A percentile compares a stretch with the other conserved stretches of the same genome.
Evolutionary conservation across 192 early-diverging fungal genomes (phyloP).

Genomic region (Piromyces finnis): DNA sequence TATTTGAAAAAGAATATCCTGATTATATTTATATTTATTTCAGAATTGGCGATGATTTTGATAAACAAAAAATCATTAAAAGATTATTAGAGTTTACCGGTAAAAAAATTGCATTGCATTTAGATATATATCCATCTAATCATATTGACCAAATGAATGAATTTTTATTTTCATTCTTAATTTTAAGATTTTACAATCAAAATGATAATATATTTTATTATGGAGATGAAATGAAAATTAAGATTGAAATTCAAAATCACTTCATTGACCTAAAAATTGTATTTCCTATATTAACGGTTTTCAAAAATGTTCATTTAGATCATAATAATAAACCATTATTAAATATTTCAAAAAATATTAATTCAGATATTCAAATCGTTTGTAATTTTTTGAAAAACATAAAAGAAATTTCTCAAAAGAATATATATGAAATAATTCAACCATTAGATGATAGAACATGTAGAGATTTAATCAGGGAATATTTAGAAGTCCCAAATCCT

Average conservation of each 20-base stretch:
- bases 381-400: background rate
- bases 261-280: background rate
- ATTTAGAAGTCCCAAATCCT: background rate
- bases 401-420: background rate
- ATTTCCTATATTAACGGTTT: background rate
- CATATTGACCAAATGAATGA: background rate
- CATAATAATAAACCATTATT: background rate
- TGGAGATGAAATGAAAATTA: background rate
- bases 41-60: background rate
- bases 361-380: background rate
- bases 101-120: background rate
- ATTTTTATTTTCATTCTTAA: background rate
- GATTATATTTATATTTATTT: background rate
- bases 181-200: background rate
- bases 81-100: background rate
- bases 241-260: background rate
- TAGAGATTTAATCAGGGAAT: no score
- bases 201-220: background rate
- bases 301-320: background rate
- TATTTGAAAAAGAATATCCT: background rate
- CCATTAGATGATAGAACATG: no score
- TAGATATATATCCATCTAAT: background rate
- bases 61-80: background rate
- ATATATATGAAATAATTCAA: background rate
- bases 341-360: background rate